Percentiles rank a stretch among this genome's conserved stretches.
These are phyloP conservation scores for Quercus mongolica DNA, from an alignment of 306 rosid genomes.

Conservation along the genomic window DNA sequence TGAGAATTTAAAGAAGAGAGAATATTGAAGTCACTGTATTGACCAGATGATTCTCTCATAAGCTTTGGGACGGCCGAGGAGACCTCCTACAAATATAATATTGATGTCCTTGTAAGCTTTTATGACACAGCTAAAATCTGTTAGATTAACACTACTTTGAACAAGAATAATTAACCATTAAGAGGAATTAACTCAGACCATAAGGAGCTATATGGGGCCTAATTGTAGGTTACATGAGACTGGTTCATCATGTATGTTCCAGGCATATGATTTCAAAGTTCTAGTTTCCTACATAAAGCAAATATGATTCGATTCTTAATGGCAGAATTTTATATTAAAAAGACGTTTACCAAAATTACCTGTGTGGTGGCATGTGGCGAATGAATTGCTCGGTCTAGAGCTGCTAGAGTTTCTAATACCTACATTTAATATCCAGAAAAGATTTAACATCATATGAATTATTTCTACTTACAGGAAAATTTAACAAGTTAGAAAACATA, in stretches of 20 bases:
- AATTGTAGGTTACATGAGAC: not conserved
- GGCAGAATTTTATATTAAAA: slow-evolving; percentile 1
- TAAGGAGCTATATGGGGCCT: not conserved
- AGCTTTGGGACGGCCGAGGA: slow-evolving; percentile 80
- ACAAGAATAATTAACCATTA: slow-evolving; percentile 10
- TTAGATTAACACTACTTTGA: slow-evolving; percentile 8
- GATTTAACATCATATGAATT: slow-evolving; percentile 15
- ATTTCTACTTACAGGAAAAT: slow-evolving; percentile 5
- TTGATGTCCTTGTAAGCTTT: slow-evolving; percentile 22
- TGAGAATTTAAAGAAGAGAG: slow-evolving; percentile 97
- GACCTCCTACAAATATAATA: slow-evolving; percentile 67
- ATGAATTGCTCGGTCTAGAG: slow-evolving; percentile 93
- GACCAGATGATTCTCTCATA: slow-evolving; percentile 76
- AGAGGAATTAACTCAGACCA: slow-evolving; percentile 7
- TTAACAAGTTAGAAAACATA: slow-evolving; percentile 36
- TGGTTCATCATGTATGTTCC: not conserved
- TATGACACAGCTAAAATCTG: not conserved
- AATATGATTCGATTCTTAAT: slow-evolving; percentile 5
- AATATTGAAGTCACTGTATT: slow-evolving; percentile 88
- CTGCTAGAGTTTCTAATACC: slow-evolving; percentile 97
- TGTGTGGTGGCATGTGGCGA: slow-evolving; percentile 97
- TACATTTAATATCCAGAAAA: slow-evolving; percentile 27
- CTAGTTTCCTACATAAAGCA: not conserved
- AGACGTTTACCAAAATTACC: slow-evolving; percentile 40
- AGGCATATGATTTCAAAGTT: not conserved